phyloP scores from a whole-genome alignment of 2,329 filamentous ascomycete genomes.

The Aspergillus brunneoviolaceus region DNA sequence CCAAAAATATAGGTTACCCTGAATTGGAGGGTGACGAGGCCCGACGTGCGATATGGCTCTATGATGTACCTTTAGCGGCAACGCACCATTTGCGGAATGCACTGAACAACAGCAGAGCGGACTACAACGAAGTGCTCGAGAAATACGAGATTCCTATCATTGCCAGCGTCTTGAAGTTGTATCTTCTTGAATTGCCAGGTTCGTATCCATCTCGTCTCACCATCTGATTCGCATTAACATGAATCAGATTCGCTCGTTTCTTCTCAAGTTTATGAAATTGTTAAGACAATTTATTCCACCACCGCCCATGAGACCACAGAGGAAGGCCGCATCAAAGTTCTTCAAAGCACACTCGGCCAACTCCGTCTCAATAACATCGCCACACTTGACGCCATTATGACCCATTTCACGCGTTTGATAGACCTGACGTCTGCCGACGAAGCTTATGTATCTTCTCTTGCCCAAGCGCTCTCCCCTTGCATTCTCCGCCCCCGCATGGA shows the following conservation, averaged over 20 bases:
- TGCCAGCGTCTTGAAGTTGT: constrained; percentile 88
- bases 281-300: constrained; percentile 92
- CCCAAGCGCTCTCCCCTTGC: constrained; percentile 75
- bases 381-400: constrained; percentile 96
- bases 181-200: constrained; percentile 92
- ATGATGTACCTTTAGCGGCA: constrained; percentile 81
- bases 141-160: constrained; percentile 94
- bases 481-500: constrained; percentile 84
- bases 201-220: constrained; percentile 38
- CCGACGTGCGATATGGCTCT: constrained; percentile 86
- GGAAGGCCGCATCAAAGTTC: constrained; percentile 77
- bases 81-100: constrained; percentile 79
- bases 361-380: constrained; percentile 95
- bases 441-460: constrained; percentile 72
- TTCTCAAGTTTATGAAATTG: constrained; percentile 96
- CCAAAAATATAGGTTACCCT: constrained; percentile 65
- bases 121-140: constrained; percentile 72
- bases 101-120: constrained; percentile 83
- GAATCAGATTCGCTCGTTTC: constrained; percentile 88
- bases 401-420: constrained; percentile 94
- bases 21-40: constrained; percentile 96
- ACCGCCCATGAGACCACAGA: constrained; percentile 75
- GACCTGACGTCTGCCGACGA: constrained; percentile 96
- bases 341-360: constrained; percentile 94
- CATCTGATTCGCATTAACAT: constrained; percentile 17